These are phyloP conservation scores for Calendula officinalis DNA, from an alignment of 129 eudicot species.

Conservation along the genomic window DNA sequence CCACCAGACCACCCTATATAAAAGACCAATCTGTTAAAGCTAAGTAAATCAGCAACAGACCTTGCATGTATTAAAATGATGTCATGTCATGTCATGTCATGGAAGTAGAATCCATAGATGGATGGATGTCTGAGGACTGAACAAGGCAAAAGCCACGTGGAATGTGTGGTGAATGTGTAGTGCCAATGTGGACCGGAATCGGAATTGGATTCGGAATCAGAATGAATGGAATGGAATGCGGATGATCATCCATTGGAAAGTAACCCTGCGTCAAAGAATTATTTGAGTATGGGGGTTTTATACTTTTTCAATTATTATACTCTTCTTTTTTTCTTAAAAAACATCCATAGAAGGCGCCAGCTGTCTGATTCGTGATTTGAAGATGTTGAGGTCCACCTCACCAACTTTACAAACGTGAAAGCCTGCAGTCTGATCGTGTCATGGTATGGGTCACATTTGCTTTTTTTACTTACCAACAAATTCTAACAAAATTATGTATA, in stretches of 20 bases:
- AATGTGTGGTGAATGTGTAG: constrained; percentile 52
- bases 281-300: constrained; percentile 74
- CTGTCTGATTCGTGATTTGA: constrained; percentile 23
- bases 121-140: constrained; percentile 53
- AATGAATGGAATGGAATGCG: constrained; percentile 57
- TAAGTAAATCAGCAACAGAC: constrained; percentile 79
- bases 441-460: constrained; percentile 25
- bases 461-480: constrained; percentile 31
- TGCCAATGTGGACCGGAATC: constrained; percentile 57
- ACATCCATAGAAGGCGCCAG: constrained; percentile 45
- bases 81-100: constrained; percentile 89
- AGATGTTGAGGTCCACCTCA: constrained; percentile 21
- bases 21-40: constrained; percentile 43
- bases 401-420: constrained; percentile 12
- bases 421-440: constrained; percentile 10
- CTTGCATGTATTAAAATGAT: constrained; percentile 65
- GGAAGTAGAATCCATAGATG: constrained; percentile 66
- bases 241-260: constrained; percentile 53
- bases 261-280: constrained; percentile 92
- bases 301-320: constrained; percentile 37
- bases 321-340: constrained; percentile 34
- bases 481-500: constrained; percentile 5
- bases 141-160: constrained; percentile 67
- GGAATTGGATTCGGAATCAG: constrained; percentile 61
- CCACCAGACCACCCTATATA: constrained; percentile 33